Evolutionary conservation across 2,329 filamentous ascomycete species (phyloP), one percentile per base, ranked within the genome.

Genomic region (Penicillium brevicompactum): DNA sequence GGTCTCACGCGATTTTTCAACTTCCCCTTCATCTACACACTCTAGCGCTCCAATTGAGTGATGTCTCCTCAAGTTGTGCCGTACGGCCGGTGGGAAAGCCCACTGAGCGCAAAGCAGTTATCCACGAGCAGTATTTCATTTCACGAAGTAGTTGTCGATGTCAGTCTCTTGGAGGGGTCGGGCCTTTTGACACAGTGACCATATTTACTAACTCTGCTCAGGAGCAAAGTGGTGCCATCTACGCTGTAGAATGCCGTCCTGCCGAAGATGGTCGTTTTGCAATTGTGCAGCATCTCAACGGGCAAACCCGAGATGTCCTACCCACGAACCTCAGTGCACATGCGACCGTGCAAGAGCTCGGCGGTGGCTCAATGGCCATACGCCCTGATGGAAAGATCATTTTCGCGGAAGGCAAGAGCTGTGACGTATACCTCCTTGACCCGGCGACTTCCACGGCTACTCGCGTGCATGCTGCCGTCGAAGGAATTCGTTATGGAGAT

Each of bases 341-440:
- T 43, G 80, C 78, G 24, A 72, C 66, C 1, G 77, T 84, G 14
- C 82, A 84, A 56, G 81, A 82, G 57, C 83, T 84, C 49, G 82
- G 82, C 1, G 82, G 81, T 10, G 75, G 75, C 3, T 69, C 79
- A 0, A 78, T 78, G 46, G 73, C 72, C 2, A 64, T 80, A 38
- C 61, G 59, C 5, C 59, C 76, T 1, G 62, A 78, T 49, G 75
- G 74, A 3, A 51, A 61, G 27, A 69, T 84, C 46, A 69, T 83
- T 38, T 82, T 84, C 58, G 76, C 76, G 10, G 76, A 82, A 51
- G 66, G 68, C 22, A 63, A 68, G 13, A 75, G 77, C 24, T 71
- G 76, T 46, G 73, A 76, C 0, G 71, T 83, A 14, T 75, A 76
- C 34, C 57, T 78, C 3, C 68, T 84, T 0, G 66, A 78, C 7